A percentile compares a stretch with the other conserved stretches of the same genome.
Evolutionary conservation across 306 rosid species (phyloP).

Genomic region (Ochetophila trinervis): DNA sequence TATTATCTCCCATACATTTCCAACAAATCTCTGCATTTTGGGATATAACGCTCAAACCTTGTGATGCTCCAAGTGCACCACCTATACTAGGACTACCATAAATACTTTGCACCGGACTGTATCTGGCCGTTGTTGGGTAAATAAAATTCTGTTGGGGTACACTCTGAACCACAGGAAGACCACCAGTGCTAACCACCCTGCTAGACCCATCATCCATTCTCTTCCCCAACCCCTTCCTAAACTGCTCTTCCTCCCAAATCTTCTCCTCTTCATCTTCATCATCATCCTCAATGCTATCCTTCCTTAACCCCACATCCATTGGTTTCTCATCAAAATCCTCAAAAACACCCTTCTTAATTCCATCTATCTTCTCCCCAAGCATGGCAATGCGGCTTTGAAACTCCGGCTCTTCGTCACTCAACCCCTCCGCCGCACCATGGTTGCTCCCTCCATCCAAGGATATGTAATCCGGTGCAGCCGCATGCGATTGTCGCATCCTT

Average conservation of each 20-base stretch:
- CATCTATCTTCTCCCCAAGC: conserved; percentile 73
- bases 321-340: conserved; percentile 69
- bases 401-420: conserved; percentile 93
- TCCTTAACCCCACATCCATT: conserved; percentile 35
- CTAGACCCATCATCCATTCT: conserved; percentile 76
- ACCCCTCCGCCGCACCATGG: conserved; percentile 79
- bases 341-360: conserved; percentile 74
- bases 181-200: conserved; percentile 40
- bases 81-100: conserved; percentile 52
- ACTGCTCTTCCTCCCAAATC: conserved; percentile 94
- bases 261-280: conserved; percentile 80
- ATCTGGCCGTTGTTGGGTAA: conserved; percentile 39
- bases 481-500: conserved; percentile 62
- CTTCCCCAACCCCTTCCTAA: conserved; percentile 93
- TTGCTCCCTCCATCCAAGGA: conserved; percentile 88
- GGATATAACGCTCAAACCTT: conserved; percentile 52
- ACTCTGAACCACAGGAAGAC: conserved; percentile 52
- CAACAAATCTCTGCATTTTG: conserved; percentile 65
- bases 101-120: conserved; percentile 37
- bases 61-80: conserved; percentile 41
- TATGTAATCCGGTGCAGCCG: conserved; percentile 68
- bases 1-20: conserved; percentile 64
- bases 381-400: conserved; percentile 68
- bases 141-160: conserved; percentile 46
- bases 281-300: conserved; percentile 26